Evolutionary conservation across 306 rosid genomes (phyloP).

Genomic region (Gillenia trifoliata): DNA sequence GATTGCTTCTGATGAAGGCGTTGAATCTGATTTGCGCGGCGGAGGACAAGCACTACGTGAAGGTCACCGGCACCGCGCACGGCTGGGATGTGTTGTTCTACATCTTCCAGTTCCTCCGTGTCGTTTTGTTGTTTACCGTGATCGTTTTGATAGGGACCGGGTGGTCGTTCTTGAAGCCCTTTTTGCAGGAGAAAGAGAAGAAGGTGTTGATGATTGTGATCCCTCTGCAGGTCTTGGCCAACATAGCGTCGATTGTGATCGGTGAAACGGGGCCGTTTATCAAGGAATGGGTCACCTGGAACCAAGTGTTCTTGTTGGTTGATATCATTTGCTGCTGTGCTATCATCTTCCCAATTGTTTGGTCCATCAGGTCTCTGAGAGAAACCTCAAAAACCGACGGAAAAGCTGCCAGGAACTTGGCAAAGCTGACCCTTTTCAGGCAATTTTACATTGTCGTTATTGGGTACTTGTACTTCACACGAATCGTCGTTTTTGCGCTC

Average conservation of each 20-base stretch:
- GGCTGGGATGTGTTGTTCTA: slow-evolving; percentile 95
- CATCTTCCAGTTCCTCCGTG: slow-evolving; percentile 84
- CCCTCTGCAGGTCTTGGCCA: slow-evolving; percentile 89
- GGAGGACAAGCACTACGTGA: slow-evolving; percentile 79
- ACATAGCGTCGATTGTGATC: slow-evolving; percentile 76
- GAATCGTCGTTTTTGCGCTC: slow-evolving; percentile 82
- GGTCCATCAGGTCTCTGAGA: slow-evolving; percentile 81
- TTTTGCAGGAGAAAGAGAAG: slow-evolving; percentile 78
- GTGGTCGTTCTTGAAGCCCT: slow-evolving; percentile 84
- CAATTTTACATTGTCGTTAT: slow-evolving; percentile 87
- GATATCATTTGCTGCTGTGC: slow-evolving; percentile 93
- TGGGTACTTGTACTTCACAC: slow-evolving; percentile 75
- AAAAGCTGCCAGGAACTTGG: slow-evolving; percentile 76
- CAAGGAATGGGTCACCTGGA: slow-evolving; percentile 95
- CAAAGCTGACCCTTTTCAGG: slow-evolving; percentile 80
- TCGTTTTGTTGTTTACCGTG: slow-evolving; percentile 65
- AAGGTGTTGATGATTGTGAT: slow-evolving; percentile 84
- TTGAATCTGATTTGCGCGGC: slow-evolving; percentile 73
- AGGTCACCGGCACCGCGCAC: slow-evolving; percentile 79
- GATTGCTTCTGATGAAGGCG: slow-evolving; percentile 60
- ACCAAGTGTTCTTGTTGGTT: slow-evolving; percentile 81
- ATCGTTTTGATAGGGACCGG: slow-evolving; percentile 85
- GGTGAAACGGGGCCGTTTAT: slow-evolving; percentile 93
- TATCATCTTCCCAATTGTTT: slow-evolving; percentile 84
- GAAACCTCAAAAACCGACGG: slow-evolving; percentile 93